phyloP scores from a whole-genome alignment of 805 yeast species.

The Metschnikowia gelsemii region DNA sequence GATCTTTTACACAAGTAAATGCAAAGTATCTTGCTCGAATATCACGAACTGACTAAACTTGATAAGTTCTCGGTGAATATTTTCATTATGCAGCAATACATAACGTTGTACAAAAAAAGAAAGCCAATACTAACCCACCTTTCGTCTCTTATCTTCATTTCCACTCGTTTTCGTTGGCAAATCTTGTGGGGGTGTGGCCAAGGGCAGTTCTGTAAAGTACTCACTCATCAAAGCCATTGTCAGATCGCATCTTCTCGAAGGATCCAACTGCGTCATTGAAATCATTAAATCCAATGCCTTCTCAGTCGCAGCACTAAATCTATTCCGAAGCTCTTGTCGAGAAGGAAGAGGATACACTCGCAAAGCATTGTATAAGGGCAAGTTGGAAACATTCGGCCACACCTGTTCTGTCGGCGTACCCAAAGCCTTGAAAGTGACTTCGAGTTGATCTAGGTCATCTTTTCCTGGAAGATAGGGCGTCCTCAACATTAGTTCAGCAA shows the following conservation, averaged over 20 bases:
- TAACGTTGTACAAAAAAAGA: slow-evolving; percentile 22
- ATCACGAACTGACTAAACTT: no score
- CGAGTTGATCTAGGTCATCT: slow-evolving; percentile 85
- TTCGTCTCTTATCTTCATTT: slow-evolving; percentile 19
- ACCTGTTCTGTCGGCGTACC: slow-evolving; percentile 92
- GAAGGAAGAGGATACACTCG: slow-evolving; percentile 82
- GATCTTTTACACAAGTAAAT: slow-evolving; percentile 22
- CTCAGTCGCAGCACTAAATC: slow-evolving; percentile 91
- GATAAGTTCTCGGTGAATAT: no score
- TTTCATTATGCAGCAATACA: slow-evolving; percentile 9
- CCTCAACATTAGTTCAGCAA: slow-evolving; percentile 93
- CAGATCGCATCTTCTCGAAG: slow-evolving; percentile 67
- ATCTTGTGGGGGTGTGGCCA: slow-evolving; percentile 65
- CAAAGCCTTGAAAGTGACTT: slow-evolving; percentile 89
- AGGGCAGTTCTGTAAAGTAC: slow-evolving; percentile 72
- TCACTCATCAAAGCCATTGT: slow-evolving; percentile 60
- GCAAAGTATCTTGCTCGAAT: not conserved
- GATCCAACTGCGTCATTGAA: slow-evolving; percentile 73
- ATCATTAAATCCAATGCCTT: slow-evolving; percentile 74
- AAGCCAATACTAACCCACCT: slow-evolving; percentile 9
- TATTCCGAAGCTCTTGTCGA: slow-evolving; percentile 69
- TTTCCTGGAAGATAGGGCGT: slow-evolving; percentile 94
- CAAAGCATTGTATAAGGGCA: slow-evolving; percentile 74
- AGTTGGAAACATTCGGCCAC: slow-evolving; percentile 86
- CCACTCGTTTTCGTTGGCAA: slow-evolving; percentile 51